Evolutionary conservation across 257 asterid species (phyloP).

Genomic region (Hygrophila difformis): DNA sequence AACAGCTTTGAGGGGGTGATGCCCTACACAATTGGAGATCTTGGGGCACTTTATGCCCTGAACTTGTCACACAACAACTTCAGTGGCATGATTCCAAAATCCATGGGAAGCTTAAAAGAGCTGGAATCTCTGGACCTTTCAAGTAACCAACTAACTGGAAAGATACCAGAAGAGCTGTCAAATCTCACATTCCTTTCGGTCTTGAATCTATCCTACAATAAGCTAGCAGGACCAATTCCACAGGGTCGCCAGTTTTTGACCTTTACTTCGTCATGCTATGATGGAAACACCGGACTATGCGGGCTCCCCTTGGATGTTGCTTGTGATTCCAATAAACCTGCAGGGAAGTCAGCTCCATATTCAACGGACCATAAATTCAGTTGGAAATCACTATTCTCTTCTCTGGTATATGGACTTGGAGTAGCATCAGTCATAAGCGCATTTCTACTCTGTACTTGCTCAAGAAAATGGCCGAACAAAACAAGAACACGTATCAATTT

Average conservation of each 20-base stretch:
- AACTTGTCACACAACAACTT: conserved; percentile 49
- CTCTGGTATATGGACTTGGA: not conserved
- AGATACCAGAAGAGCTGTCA: conserved; percentile 30
- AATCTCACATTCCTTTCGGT: conserved; percentile 33
- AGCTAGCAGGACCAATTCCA: conserved; percentile 32
- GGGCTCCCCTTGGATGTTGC: conserved; percentile 19
- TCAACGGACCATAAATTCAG: too few relatives aligned
- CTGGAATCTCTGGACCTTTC: conserved; percentile 59
- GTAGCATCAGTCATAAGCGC: not conserved
- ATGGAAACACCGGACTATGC: conserved; percentile 26
- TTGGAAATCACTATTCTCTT: not conserved
- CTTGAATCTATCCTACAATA: conserved; percentile 38
- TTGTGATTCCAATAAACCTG: conserved; percentile 6
- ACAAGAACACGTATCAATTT: too few relatives aligned
- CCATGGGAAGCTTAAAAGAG: conserved; percentile 38
- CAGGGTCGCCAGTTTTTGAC: conserved; percentile 19
- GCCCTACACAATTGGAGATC: conserved; percentile 38
- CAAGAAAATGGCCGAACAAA: too few relatives aligned
- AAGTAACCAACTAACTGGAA: conserved; percentile 28
- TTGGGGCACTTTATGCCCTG: conserved; percentile 42
- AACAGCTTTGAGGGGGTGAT: conserved; percentile 37
- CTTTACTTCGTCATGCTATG: conserved; percentile 15
- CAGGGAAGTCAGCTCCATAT: not conserved
- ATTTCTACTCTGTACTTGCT: not conserved
- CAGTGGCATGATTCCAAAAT: conserved; percentile 39